Evolutionary conservation across 768 basidiomycete species (phyloP).

Genomic region (Mycena kentingensis): DNA sequence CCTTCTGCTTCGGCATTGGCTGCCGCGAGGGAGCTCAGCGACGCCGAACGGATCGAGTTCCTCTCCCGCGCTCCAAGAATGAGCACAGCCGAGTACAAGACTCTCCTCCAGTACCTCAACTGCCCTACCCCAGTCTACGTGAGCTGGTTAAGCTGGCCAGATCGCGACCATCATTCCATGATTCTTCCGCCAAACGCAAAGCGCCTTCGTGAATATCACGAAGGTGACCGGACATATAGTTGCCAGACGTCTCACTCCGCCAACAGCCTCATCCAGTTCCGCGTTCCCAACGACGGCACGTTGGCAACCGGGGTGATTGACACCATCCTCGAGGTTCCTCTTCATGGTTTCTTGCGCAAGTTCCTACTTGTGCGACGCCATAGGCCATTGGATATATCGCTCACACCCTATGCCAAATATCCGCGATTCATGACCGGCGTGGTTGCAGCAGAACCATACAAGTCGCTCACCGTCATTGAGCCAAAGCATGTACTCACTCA

Average conservation of each 20-base stretch:
- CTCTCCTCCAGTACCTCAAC: background rate
- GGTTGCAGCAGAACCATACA: background rate
- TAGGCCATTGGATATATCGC: background rate
- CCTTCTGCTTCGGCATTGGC: background rate
- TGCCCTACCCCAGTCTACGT: background rate
- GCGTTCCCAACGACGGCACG: background rate
- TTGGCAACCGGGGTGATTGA: background rate
- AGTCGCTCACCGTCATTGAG: background rate
- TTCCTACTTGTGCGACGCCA: background rate
- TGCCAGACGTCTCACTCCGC: background rate
- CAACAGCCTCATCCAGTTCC: conserved; percentile 1
- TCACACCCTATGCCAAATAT: background rate
- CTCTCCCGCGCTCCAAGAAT: background rate
- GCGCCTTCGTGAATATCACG: background rate
- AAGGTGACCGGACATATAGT: background rate
- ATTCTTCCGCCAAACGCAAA: background rate
- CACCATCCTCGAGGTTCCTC: background rate
- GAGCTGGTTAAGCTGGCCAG: background rate
- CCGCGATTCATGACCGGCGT: background rate
- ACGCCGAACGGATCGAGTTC: background rate
- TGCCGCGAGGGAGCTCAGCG: background rate
- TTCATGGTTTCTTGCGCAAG: background rate
- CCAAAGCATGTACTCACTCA: background rate
- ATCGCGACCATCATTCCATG: background rate
- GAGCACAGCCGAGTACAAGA: background rate